Base-by-base conservation (phyloP, 1,139 yeast genomes). In the Petasospora fabianii region DNA sequence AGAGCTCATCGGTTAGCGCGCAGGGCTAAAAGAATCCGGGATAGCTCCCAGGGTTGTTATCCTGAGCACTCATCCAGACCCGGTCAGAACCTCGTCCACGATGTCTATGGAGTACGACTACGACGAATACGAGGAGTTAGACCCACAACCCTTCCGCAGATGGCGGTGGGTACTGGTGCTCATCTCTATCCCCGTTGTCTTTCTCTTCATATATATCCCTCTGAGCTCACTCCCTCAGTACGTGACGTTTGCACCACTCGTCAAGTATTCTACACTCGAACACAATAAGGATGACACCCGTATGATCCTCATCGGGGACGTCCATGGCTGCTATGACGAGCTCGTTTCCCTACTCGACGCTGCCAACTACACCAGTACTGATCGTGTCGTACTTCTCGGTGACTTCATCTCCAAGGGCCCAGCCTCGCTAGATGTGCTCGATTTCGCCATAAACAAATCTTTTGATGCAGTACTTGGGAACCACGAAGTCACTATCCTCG, bases 351-450 rank as follows among this genome's bases (percentile, higher is more conserved):
- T 90, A 34, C 60, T 88, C 42, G 52, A 62, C 14, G 67, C 69
- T 44, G 43, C 70, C 9, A 59, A 72, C 6, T 84, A 67, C 48
- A 47, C 56, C 1, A 53, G 62, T 13, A 53, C 54, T 5, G 95
- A 85, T 54, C 75, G 77, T 39, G 64, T 86, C n/a, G 60, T 86
- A 4, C 65, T 88, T 27, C 61, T 88, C 21, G 97, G 97, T 3
- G 97, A 90, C 56, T 85, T 88, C 58, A 69, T 85, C 22, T 72
- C 90, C 41, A 90, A 88, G 58, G 97, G 97, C 0, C 83, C 85
- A 1, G 78, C 84, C 46, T 84, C 95, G 1, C 47, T 75, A 12
- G 76, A 73, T 38, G 86, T 87, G 5, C 59, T 87, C 21, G 83
- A 87, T 43, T 81, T 64, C 51, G 64, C 71, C n/a, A 62, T 78